Evolutionary conservation across 352 stramenopile species (phyloP), one percentile per base, ranked within the genome.

Genomic region (Phytophthora brassicae): DNA sequence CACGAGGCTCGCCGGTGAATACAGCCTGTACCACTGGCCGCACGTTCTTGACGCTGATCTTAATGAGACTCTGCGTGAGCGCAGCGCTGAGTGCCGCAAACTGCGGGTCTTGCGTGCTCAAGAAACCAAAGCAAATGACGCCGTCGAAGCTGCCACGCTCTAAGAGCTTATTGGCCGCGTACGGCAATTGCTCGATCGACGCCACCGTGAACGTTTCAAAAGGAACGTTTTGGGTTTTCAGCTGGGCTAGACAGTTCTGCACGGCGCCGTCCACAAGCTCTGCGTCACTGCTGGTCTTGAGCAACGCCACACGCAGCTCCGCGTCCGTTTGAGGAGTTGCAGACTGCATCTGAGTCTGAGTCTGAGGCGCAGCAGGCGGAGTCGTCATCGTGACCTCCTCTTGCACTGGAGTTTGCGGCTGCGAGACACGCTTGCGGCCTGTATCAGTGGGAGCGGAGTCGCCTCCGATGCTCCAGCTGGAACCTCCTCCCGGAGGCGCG

Each of bases 31-130:
- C 77, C 19, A 95, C 74, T 5, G 86, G 84, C 46, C 90, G 87
- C 36, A 87, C 72, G 61, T 86, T 91, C 51, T 86, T 77, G 56
- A 95, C 70, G 61, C 86, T 94, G 46, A 95, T 92, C 51, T 90
- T 81, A 12, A 94, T 92, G 60, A 95, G 73, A 63, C 84, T 80
- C 59, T 93, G 80, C 23, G 78, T 82, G 31, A 93, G 41, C 26
- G 74, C 68, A 23, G 79, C 58, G 56, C 74, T 77, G 20, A 90
- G 66, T 53, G 81, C 73, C n/a, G 57, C 57, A 38, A 91, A 92
- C 22, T 90, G 70, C 23, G 77, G 73, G 62, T 92, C 79, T 17
- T 72, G 66, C 16, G 76, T 75, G 59, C 84, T 90, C 12, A 95
- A 55, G 55, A 92, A 91, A 3, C 84, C 84, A 44, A 92, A 87